Evolutionary conservation across 169 alveolate genomes (phyloP).

Genomic region (Plasmodium falciparum): DNA sequence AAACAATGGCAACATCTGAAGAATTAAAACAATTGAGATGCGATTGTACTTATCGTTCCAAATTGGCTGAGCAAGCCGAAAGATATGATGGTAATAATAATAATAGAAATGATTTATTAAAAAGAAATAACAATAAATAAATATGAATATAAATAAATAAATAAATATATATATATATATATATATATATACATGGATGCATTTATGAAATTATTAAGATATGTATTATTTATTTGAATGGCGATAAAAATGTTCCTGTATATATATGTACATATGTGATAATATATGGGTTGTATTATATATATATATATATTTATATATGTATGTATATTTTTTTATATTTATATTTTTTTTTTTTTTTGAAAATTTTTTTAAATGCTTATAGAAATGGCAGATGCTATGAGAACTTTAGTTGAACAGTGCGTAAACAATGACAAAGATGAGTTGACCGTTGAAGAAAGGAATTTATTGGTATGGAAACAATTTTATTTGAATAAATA

Average conservation of each 20-base stretch:
- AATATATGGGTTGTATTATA: not conserved
- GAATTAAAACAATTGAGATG: slow-evolving; percentile 80
- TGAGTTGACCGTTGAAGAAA: slow-evolving; percentile 95
- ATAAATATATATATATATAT: not conserved
- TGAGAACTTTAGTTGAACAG: slow-evolving; percentile 85
- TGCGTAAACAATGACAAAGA: slow-evolving; percentile 86
- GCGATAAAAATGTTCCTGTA: not conserved
- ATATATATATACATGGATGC: not conserved
- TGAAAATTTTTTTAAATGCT: not conserved
- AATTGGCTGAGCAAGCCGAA: slow-evolving; percentile 99
- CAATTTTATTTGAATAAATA: not conserved
- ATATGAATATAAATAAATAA: not conserved
- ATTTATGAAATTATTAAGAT: not conserved
- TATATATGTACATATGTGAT: not conserved
- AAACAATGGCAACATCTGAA: slow-evolving; percentile 69
- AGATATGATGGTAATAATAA: slow-evolving; percentile 97
- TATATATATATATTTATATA: not conserved
- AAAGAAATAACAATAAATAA: not conserved
- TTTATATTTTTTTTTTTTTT: no score
- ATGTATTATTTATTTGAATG: not conserved
- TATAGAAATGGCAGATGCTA: slow-evolving; percentile 87
- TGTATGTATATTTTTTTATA: no score
- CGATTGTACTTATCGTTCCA: slow-evolving; percentile 91
- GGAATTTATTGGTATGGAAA: slow-evolving; percentile 89
- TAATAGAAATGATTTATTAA: not conserved